Percentiles rank a stretch among this genome's conserved stretches.
Evolutionary conservation across 768 basidiomycete genomes (phyloP).

Genomic region (Trametes punicea): DNA sequence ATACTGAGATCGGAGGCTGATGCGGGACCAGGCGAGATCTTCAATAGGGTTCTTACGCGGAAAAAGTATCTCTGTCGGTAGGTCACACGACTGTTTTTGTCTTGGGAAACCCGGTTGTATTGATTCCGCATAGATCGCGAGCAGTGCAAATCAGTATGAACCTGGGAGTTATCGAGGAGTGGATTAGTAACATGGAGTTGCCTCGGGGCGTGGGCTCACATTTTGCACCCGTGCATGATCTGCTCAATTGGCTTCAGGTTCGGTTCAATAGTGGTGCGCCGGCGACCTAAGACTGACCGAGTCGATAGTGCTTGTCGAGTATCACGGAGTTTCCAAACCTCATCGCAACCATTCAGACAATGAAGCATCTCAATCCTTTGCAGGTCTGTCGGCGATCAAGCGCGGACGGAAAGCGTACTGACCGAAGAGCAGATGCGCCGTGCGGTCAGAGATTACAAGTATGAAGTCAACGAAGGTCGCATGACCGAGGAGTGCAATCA

Average conservation of each 20-base stretch:
- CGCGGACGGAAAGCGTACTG: neutral
- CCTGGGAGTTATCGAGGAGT: slow-evolving; percentile 81
- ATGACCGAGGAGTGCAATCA: slow-evolving; percentile 97
- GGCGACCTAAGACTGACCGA: slow-evolving; percentile 17
- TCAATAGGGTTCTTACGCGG: slow-evolving; percentile 82
- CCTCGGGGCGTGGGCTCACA: slow-evolving; percentile 78
- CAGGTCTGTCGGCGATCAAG: slow-evolving; percentile 52
- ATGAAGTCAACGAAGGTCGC: slow-evolving; percentile 85
- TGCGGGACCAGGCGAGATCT: slow-evolving; percentile 62
- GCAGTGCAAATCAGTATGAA: slow-evolving; percentile 91
- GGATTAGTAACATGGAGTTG: slow-evolving; percentile 79
- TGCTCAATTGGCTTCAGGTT: slow-evolving; percentile 85
- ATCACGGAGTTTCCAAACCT: slow-evolving; percentile 85
- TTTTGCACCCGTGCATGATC: slow-evolving; percentile 79
- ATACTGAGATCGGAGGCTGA: neutral
- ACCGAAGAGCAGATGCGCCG: slow-evolving; percentile 70
- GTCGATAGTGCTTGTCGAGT: slow-evolving; percentile 70
- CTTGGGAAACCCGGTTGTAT: too few relatives aligned
- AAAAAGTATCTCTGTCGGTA: slow-evolving; percentile 94
- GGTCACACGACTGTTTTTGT: slow-evolving; percentile 16
- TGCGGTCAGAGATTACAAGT: slow-evolving; percentile 89
- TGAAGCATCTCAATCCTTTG: slow-evolving; percentile 86
- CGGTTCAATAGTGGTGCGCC: slow-evolving; percentile 1
- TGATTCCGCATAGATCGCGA: slow-evolving; percentile 52
- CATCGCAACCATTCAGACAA: slow-evolving; percentile 83